A percentile compares a stretch with the other conserved stretches of the same genome.
These are phyloP conservation scores for Cercospora sp. DNA, from an alignment of 2,329 filamentous ascomycete species.

Conservation along the genomic window DNA sequence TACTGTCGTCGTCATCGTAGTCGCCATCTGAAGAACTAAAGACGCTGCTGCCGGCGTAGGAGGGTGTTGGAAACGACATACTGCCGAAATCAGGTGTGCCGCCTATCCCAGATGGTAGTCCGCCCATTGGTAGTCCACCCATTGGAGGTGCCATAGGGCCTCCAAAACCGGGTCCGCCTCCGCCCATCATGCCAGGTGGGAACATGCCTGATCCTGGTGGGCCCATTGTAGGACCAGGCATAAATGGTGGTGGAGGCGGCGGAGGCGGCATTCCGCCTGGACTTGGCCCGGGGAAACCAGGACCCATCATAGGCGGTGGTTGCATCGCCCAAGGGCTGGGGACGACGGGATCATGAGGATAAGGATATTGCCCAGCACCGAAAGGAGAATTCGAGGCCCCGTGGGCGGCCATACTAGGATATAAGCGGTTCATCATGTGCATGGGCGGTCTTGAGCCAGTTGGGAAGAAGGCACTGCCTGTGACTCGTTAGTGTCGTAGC, in stretches of 20 bases:
- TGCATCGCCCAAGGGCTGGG: neutral
- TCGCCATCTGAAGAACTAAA: neutral
- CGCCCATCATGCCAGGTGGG: neutral
- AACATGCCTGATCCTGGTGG: neutral
- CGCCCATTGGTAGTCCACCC: neutral
- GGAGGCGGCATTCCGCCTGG: neutral
- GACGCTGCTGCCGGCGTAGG: neutral
- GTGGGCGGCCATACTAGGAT: constrained; percentile 14
- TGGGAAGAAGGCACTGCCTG: constrained; percentile 21
- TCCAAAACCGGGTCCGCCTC: neutral
- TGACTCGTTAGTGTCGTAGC: neutral
- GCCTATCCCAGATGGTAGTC: neutral
- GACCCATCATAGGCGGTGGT: neutral
- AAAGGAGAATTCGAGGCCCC: constrained; percentile 15
- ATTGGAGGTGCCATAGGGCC: neutral
- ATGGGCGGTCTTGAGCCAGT: constrained; percentile 17
- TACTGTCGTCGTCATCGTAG: neutral
- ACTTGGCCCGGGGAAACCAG: neutral
- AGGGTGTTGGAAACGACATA: neutral
- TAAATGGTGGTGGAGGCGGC: neutral
- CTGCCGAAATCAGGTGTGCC: neutral
- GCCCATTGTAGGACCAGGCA: neutral
- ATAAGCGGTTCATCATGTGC: constrained; percentile 27
- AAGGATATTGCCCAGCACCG: constrained; percentile 25
- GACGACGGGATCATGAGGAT: constrained; percentile 17